Conservation (phyloP, 2,329 filamentous ascomycete species). For the Mollisia scopiformis region DNA sequence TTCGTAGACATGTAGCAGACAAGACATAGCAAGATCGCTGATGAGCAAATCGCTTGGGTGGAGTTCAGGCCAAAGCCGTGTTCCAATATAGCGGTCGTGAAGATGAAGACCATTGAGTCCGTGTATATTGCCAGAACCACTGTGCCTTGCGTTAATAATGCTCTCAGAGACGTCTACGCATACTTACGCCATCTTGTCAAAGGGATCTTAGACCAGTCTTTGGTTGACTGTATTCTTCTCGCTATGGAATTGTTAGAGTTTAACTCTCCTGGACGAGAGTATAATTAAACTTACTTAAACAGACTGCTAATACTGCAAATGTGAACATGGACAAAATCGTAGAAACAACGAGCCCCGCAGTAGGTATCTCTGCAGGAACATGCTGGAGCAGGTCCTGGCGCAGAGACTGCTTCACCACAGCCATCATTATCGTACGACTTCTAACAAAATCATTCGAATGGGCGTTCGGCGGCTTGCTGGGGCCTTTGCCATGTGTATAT, state of each 20-base stretch:
- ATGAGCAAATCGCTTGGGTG: slow-evolving; percentile 52
- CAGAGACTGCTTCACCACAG: not conserved
- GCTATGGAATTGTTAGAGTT: slow-evolving; percentile 4
- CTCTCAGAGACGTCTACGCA: not conserved
- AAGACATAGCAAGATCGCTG: slow-evolving; percentile 62
- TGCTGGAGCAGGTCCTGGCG: not conserved
- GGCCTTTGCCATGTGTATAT: not conserved
- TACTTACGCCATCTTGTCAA: slow-evolving; percentile 26
- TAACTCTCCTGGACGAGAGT: not conserved
- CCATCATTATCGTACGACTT: slow-evolving; percentile 7
- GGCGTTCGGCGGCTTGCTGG: not conserved
- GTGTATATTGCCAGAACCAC: slow-evolving; percentile 53
- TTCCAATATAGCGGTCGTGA: slow-evolving; percentile 57
- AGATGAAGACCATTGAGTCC: slow-evolving; percentile 63
- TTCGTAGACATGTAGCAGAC: slow-evolving; percentile 65
- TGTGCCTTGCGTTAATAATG: slow-evolving; percentile 7
- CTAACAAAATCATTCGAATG: not conserved
- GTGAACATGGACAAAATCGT: slow-evolving; percentile 19
- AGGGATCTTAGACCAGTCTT: slow-evolving; percentile 18
- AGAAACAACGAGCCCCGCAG: slow-evolving; percentile 24
- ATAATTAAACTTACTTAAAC: slow-evolving; percentile 18
- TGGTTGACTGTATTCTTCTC: slow-evolving; percentile 13
- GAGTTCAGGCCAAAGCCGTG: slow-evolving; percentile 59
- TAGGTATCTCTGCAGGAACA: slow-evolving; percentile 38
- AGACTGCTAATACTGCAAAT: slow-evolving; percentile 20